phyloP scores from a whole-genome alignment of 768 basidiomycete species.

The Russula lepida region DNA sequence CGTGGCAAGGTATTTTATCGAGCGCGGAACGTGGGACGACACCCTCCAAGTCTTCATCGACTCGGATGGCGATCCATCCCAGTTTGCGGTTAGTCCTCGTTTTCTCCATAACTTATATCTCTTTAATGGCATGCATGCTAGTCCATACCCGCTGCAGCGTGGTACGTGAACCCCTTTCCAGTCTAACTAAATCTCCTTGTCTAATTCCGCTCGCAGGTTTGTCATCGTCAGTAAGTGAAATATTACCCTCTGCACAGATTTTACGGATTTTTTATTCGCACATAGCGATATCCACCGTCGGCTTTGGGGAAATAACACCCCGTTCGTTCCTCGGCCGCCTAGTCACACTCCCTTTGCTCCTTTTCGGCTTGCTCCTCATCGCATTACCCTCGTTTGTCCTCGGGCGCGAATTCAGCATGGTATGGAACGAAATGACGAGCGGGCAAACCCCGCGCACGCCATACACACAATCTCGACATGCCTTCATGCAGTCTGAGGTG shows the following conservation, averaged over 20 bases:
- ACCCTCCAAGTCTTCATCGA: conserved; percentile 75
- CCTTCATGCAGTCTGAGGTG: not conserved
- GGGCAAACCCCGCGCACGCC: not conserved
- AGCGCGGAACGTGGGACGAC: conserved; percentile 85
- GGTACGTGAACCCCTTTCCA: conserved; percentile 41
- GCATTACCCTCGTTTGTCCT: conserved; percentile 89
- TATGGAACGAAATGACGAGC: conserved; percentile 76
- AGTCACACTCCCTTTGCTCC: conserved; percentile 76
- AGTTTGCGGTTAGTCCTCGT: conserved; percentile 51
- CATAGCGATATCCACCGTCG: conserved; percentile 78
- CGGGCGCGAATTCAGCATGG: conserved; percentile 82
- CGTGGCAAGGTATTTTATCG: conserved; percentile 66
- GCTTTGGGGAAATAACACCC: conserved; percentile 89
- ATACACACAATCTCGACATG: not conserved
- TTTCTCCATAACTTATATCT: not conserved
- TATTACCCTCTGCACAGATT: not conserved
- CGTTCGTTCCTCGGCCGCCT: conserved; percentile 81
- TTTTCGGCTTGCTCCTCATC: conserved; percentile 82
- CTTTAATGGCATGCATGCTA: conserved; percentile 21
- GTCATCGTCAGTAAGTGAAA: conserved; percentile 64
- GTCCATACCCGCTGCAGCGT: conserved; percentile 69
- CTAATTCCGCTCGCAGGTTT: conserved; percentile 37
- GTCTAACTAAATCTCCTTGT: not conserved
- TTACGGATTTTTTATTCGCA: not conserved
- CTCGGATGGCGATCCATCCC: conserved; percentile 73